Evolutionary conservation across 345 rosid genomes (phyloP).

Genomic region (Populus simonii): DNA sequence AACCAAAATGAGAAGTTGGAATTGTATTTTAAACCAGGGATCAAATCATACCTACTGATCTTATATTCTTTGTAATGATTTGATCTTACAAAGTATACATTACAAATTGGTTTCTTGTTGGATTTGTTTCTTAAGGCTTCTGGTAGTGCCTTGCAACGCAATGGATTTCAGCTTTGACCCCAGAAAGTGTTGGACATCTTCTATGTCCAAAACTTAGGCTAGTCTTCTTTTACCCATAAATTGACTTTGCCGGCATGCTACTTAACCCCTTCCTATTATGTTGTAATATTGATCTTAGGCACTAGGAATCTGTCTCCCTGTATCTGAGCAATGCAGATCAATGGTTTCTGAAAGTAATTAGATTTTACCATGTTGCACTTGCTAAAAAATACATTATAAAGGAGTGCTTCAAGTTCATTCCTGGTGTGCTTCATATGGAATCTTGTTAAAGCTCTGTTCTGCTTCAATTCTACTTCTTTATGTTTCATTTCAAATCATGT

Average conservation of each 20-base stretch:
- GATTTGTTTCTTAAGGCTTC: not conserved
- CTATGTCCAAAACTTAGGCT: not conserved
- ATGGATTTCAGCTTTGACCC: not conserved
- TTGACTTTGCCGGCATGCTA: not conserved
- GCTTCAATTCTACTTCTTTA: not conserved
- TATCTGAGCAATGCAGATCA: not conserved
- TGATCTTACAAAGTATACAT: not conserved
- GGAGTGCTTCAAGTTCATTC: not conserved
- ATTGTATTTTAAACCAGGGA: not conserved
- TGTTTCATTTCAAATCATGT: conserved; percentile 1
- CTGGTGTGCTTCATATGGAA: not conserved
- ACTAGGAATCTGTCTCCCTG: not conserved
- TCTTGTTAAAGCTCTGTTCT: not conserved
- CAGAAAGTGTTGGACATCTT: not conserved
- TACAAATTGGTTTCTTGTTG: not conserved
- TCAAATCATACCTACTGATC: not conserved
- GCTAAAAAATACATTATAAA: not conserved
- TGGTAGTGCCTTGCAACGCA: not conserved
- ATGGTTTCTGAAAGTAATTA: not conserved
- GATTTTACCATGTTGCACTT: not conserved
- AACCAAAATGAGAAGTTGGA: not conserved
- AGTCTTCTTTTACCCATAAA: not conserved
- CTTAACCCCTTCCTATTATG: no score
- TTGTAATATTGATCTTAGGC: not conserved
- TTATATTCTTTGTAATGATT: not conserved